These are phyloP conservation scores for Drosera spatulata DNA, from an alignment of 179 eudicot genomes.

Conservation along the genomic window DNA sequence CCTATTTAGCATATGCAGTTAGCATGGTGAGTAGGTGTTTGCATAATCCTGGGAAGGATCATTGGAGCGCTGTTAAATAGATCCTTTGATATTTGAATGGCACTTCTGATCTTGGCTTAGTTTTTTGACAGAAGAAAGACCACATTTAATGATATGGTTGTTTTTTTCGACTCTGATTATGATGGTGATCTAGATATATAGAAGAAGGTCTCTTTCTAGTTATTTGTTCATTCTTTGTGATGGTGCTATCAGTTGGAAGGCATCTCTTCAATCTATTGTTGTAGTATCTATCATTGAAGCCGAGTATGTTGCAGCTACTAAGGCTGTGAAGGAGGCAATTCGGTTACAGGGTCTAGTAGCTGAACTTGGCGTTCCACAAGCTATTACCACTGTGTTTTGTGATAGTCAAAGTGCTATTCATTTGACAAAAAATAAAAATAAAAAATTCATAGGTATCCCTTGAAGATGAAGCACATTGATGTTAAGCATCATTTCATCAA, in stretches of 20 bases:
- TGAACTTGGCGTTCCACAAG: too few species aligned
- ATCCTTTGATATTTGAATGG: slow-evolving; percentile 1
- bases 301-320: too few species aligned
- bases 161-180: background rate
- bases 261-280: too few species aligned
- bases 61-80: background rate
- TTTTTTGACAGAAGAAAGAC: background rate
- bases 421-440: too few species aligned
- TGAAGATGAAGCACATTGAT: too few species aligned
- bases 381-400: too few species aligned
- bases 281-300: too few species aligned
- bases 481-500: too few species aligned
- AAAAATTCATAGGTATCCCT: too few species aligned
- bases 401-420: too few species aligned
- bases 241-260: background rate
- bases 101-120: background rate
- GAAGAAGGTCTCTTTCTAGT: background rate
- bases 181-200: background rate
- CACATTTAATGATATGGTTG: background rate
- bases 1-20: background rate
- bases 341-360: too few species aligned
- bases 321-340: too few species aligned
- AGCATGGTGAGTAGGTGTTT: background rate
- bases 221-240: background rate
- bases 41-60: background rate